phyloP scores from a whole-genome alignment of 768 basidiomycete species.

The Trametopsis cervina region DNA sequence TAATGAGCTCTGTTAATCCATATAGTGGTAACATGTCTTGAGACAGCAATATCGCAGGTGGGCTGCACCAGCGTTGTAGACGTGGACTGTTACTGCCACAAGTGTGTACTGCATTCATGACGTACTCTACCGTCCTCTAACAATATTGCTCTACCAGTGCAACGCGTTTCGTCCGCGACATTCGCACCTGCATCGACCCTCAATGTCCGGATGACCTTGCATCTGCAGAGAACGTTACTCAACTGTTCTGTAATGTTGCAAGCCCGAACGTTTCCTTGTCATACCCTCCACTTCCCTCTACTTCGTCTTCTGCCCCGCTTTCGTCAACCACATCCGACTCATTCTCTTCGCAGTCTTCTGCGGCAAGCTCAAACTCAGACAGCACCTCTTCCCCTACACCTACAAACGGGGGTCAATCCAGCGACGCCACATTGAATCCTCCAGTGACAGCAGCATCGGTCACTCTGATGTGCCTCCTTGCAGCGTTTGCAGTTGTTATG shows the following conservation, averaged over 20 bases:
- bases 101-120: slow-evolving; percentile 8
- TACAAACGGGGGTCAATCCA: not conserved
- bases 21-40: slow-evolving; percentile 11
- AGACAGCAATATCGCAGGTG: slow-evolving; percentile 6
- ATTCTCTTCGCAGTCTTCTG: slow-evolving; percentile 3
- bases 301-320: not conserved
- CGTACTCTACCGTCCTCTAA: too few relatives aligned
- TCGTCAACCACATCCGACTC: not conserved
- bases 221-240: slow-evolving; percentile 8
- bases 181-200: slow-evolving; percentile 6
- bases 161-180: slow-evolving; percentile 4
- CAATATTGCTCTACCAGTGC: slow-evolving; percentile 7
- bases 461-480: too few relatives aligned
- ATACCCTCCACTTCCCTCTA: slow-evolving; percentile 6
- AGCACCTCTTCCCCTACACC: not conserved
- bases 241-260: slow-evolving; percentile 13
- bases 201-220: slow-evolving; percentile 7
- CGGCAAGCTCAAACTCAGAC: not conserved
- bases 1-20: not conserved
- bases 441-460: too few relatives aligned
- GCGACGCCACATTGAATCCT: too few relatives aligned
- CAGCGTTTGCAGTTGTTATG: too few relatives aligned
- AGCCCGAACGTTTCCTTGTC: slow-evolving; percentile 12
- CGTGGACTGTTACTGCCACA: slow-evolving; percentile 12
- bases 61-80: slow-evolving; percentile 13